A percentile compares a stretch with the other conserved stretches of the same genome.
Evolutionary conservation across 2,329 filamentous ascomycete species (phyloP).

Genomic region (Xylariales sp.): DNA sequence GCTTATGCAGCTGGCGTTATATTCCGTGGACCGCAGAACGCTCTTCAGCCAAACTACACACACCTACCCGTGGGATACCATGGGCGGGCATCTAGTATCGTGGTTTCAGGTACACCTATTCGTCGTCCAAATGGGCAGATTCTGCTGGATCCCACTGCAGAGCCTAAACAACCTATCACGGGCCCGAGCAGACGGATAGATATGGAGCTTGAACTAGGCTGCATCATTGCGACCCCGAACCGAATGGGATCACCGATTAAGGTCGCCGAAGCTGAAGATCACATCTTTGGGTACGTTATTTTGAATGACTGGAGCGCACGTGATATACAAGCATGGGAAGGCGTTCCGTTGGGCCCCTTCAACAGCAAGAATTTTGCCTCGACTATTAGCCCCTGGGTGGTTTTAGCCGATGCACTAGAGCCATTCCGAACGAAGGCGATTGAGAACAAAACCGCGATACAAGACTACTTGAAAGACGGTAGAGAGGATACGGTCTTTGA

Average conservation of each 20-base stretch:
- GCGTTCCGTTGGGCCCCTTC: slow-evolving; percentile 84
- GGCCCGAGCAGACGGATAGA: slow-evolving; percentile 75
- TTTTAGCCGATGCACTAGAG: slow-evolving; percentile 79
- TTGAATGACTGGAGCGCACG: slow-evolving; percentile 91
- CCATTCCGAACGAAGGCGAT: slow-evolving; percentile 55
- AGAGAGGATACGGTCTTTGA: slow-evolving; percentile 71
- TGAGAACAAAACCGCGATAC: slow-evolving; percentile 51
- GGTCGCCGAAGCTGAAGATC: slow-evolving; percentile 73
- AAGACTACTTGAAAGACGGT: slow-evolving; percentile 68
- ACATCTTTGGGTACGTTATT: slow-evolving; percentile 82
- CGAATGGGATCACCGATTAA: slow-evolving; percentile 71
- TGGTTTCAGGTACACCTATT: slow-evolving; percentile 79
- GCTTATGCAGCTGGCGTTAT: slow-evolving; percentile 75
- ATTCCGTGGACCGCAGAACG: slow-evolving; percentile 78
- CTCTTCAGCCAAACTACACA: slow-evolving; percentile 83
- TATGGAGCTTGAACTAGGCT: slow-evolving; percentile 83
- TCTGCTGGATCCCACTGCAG: slow-evolving; percentile 70
- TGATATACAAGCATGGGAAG: slow-evolving; percentile 87
- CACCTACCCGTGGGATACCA: slow-evolving; percentile 87
- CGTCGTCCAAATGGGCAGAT: slow-evolving; percentile 82
- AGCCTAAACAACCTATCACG: slow-evolving; percentile 71
- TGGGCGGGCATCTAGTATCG: slow-evolving; percentile 79
- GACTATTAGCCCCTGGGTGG: slow-evolving; percentile 82
- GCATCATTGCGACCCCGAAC: slow-evolving; percentile 75
- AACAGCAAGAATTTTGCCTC: slow-evolving; percentile 87